Evolutionary conservation across 2,329 filamentous ascomycete species (phyloP).

Genomic region (Exophiala calicioides): DNA sequence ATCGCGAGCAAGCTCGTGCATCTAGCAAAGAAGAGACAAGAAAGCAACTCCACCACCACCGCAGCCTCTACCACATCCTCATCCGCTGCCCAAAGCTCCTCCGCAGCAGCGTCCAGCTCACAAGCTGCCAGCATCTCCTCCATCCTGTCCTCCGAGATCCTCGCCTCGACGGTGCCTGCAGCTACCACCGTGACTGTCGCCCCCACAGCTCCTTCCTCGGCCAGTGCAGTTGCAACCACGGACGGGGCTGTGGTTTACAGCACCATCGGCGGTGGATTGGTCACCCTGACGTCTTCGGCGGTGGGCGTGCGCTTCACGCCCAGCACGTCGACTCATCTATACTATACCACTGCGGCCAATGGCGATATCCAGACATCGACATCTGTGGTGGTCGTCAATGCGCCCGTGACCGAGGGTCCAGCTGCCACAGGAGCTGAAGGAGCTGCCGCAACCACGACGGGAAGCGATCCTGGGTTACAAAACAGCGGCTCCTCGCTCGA

Average conservation of each 20-base stretch:
- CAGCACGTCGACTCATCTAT: conserved; percentile 43
- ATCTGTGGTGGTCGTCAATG: conserved; percentile 47
- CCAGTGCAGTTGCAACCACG: conserved; percentile 26
- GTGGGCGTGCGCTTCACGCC: conserved; percentile 31
- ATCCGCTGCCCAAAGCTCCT: conserved; percentile 31
- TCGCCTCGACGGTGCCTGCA: conserved; percentile 28
- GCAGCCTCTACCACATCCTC: conserved; percentile 22
- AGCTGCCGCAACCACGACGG: conserved; percentile 29
- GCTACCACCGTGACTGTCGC: conserved; percentile 30
- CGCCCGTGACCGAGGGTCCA: conserved; percentile 33
- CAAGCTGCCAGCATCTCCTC: conserved; percentile 26
- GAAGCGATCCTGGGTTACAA: conserved; percentile 42
- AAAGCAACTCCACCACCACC: conserved; percentile 33
- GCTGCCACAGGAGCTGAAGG: conserved; percentile 28
- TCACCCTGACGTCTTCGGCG: conserved; percentile 32
- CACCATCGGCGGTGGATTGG: conserved; percentile 34
- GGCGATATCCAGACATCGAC: conserved; percentile 47
- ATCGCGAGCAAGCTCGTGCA: conserved; percentile 65
- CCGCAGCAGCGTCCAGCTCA: conserved; percentile 21
- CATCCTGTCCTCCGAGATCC: conserved; percentile 30
- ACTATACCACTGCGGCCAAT: conserved; percentile 45
- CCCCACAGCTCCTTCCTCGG: conserved; percentile 25
- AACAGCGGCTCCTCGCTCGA: conserved; percentile 38
- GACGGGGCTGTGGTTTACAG: conserved; percentile 34
- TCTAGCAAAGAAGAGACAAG: conserved; percentile 62